Conservation (phyloP, 1,284 basidiomycete genomes). For the Microbotryomycetes sp. region DNA sequence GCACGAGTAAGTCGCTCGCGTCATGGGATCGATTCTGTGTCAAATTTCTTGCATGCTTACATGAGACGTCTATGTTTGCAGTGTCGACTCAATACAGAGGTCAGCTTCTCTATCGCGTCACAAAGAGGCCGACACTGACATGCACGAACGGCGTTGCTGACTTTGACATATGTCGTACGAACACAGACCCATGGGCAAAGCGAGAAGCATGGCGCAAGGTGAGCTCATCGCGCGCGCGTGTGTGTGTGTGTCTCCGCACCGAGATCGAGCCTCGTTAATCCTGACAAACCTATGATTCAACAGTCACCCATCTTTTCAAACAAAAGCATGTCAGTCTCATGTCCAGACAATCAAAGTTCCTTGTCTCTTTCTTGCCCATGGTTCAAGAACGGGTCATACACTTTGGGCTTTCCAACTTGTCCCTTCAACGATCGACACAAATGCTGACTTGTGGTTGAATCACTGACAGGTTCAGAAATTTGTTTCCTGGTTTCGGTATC, state of each 20-base stretch:
- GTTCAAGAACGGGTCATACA: not conserved
- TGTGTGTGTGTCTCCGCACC: not conserved
- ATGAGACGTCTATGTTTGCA: not conserved
- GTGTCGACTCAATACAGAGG: constrained; percentile 10
- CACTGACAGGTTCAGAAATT: constrained; percentile 59
- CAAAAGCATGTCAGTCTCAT: constrained; percentile 49
- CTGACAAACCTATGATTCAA: not conserved
- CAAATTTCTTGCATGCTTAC: no score
- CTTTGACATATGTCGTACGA: no score
- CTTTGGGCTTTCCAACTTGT: not conserved
- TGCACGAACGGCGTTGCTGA: no score
- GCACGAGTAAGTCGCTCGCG: no score
- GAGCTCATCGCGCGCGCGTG: not conserved
- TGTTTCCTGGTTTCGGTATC: constrained; percentile 89
- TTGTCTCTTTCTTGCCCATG: not conserved
- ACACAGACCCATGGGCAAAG: constrained; percentile 80
- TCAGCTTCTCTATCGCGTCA: no score
- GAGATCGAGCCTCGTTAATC: not conserved
- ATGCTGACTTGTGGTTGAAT: not conserved
- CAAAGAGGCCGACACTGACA: no score
- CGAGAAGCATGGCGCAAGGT: constrained; percentile 82
- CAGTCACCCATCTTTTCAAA: constrained; percentile 72
- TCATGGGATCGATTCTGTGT: no score
- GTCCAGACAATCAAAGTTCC: not conserved
- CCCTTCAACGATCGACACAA: not conserved